Base-by-base conservation (phyloP, 225 moss, liverwort and hornwort genomes). In the Anthoceros angustus region DNA sequence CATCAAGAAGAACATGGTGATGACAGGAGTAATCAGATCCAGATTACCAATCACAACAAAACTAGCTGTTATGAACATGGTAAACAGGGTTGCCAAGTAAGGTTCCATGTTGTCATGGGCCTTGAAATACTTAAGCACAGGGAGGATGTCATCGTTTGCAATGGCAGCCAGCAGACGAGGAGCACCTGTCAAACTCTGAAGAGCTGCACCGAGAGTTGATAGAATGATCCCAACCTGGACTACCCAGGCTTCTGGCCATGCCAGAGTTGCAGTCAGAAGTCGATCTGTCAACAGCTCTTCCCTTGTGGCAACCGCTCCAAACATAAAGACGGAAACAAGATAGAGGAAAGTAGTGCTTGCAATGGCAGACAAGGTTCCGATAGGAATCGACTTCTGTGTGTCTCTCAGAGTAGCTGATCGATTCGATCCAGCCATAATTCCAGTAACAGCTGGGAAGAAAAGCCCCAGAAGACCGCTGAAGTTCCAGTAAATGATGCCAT, bases 401-500 rank as follows among this genome's bases (percentile, higher is more conserved):
- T 98, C 98, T 76, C 70, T 92, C 73, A 98, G 78, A 66, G 98
- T 87, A 42, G 88, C 98, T 42, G 98, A 98, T 24, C 98, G 87
- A 80, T 98, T 98, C 73, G 98, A 98, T 67, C 98, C 98, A 74
- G 98, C 98, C 98, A 98, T 98, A 42, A 98, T 98, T 71, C 98
- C 98, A 26, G 98, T 98, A 42, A 98, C 98, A 72, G 98, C 98
- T 65, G 98, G 98, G 74, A 98, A 98, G 72, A 98, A 98, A 64
- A 98, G 95, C 26, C 95, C 95, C 71, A 92, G 74, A 40, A 98
- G 79, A 65, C 79, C 80, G 72, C 98, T 98, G 86, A 98, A 98
- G 68, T 87, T 87, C 98, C 98, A 98, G 71, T 92, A 98, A 66
- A 86, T 83, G 41, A 72, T 77, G 68, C 98, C 98, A 75, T 79